phyloP scores from a whole-genome alignment of 2,329 filamentous ascomycete species.

The Tetracladium maxilliforme region DNA sequence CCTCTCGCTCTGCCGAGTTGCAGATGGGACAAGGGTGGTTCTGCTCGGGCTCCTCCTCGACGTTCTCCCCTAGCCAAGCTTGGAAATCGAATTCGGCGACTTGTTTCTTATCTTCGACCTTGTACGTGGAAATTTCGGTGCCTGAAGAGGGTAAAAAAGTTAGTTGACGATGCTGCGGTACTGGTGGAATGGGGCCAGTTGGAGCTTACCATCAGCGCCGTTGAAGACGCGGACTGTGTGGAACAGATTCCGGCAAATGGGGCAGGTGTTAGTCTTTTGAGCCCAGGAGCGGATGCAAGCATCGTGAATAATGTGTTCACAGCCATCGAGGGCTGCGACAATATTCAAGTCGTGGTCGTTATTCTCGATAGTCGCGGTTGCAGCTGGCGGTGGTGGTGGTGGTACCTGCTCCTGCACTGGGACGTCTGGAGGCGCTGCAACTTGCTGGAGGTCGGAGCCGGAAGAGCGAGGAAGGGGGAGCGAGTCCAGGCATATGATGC shows the following conservation, averaged over 20 bases:
- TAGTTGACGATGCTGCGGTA: conserved; percentile 8
- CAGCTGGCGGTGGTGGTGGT: conserved; percentile 10
- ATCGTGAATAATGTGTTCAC: conserved; percentile 86
- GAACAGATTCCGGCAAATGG: conserved; percentile 87
- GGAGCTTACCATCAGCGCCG: conserved; percentile 58
- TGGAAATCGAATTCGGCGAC: conserved; percentile 78
- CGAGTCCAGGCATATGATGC: conserved; percentile 45
- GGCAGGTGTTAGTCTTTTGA: conserved; percentile 92
- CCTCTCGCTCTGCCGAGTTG: conserved; percentile 65
- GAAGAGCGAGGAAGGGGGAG: conserved; percentile 3
- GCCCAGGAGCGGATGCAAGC: conserved; percentile 89
- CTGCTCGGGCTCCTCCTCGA: conserved; percentile 56
- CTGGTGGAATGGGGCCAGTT: conserved; percentile 4
- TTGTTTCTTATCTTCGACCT: conserved; percentile 73
- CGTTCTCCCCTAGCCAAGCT: conserved; percentile 53
- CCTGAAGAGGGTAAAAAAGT: conserved; percentile 22
- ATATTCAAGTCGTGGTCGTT: conserved; percentile 5
- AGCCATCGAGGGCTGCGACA: conserved; percentile 53
- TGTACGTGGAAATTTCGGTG: conserved; percentile 38
- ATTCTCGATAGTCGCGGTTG: conserved; percentile 9
- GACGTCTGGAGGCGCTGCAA: conserved; percentile 8
- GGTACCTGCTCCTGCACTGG: conserved; percentile 12
- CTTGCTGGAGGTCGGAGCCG: conserved; percentile 3
- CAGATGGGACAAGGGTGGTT: conserved; percentile 73
- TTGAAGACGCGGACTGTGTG: conserved; percentile 78